Percentiles rank a stretch among this genome's conserved stretches.
These are phyloP conservation scores for Trichophaea hybrida DNA, from an alignment of 2,329 filamentous ascomycete species.

Conservation along the genomic window DNA sequence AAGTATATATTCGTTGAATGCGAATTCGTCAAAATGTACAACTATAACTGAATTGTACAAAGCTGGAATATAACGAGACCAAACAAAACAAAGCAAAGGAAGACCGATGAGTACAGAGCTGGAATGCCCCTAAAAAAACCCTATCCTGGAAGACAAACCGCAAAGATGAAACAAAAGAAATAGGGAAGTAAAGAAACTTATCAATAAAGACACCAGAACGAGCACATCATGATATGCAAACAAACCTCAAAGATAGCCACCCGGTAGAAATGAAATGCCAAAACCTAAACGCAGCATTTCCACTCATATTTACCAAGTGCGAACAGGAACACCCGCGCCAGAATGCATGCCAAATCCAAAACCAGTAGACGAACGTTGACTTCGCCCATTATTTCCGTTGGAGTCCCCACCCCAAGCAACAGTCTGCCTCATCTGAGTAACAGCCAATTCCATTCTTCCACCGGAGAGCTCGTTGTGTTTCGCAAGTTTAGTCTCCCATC, in stretches of 20 bases:
- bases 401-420: constrained; percentile 19
- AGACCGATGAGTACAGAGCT: not conserved
- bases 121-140: not conserved
- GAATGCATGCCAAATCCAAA: constrained; percentile 24
- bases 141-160: not conserved
- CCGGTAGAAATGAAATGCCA: not conserved
- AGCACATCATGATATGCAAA: not conserved
- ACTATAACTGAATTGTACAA: not conserved
- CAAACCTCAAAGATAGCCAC: constrained; percentile 3
- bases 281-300: constrained; percentile 1
- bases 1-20: too few relatives aligned
- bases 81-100: constrained; percentile 4
- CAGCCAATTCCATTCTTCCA: constrained; percentile 64
- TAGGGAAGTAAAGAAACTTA: not conserved
- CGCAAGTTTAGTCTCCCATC: constrained; percentile 77
- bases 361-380: not conserved
- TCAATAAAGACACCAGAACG: not conserved
- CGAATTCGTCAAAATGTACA: too few relatives aligned
- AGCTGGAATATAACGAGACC: not conserved
- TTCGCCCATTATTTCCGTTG: not conserved
- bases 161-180: constrained; percentile 12
- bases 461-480: constrained; percentile 81
- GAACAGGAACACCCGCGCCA: constrained; percentile 24
- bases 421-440: constrained; percentile 34
- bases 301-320: constrained; percentile 21